phyloP scores from a whole-genome alignment of 2,329 filamentous ascomycete species.

The Erysiphe pulchra region DNA sequence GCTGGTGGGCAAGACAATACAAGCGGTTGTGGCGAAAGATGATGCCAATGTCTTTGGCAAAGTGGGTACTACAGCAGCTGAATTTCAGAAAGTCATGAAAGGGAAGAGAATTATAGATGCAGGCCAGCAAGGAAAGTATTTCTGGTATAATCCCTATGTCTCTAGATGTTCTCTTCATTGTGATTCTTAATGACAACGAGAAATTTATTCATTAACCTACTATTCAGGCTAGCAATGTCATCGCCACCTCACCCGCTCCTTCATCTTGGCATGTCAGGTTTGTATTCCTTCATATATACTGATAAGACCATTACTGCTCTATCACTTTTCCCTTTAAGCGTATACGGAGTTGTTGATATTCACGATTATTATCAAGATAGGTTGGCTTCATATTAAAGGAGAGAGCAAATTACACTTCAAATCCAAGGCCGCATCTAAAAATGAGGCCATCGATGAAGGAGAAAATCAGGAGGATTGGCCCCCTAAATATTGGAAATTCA shows the following conservation, averaged over 20 bases:
- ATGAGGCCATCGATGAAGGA: constrained; percentile 17
- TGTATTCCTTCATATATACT: constrained; percentile 2
- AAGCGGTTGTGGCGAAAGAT: constrained; percentile 42
- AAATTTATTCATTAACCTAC: not conserved
- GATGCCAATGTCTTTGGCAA: constrained; percentile 80
- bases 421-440: constrained; percentile 18
- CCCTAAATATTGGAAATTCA: constrained; percentile 72
- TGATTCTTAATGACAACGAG: not conserved
- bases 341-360: too few relatives aligned
- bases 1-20: constrained; percentile 62
- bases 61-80: constrained; percentile 51
- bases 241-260: constrained; percentile 64
- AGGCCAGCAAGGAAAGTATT: constrained; percentile 87
- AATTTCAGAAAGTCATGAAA: constrained; percentile 46
- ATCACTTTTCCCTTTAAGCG: too few relatives aligned
- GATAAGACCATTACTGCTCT: not conserved
- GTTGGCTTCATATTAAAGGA: constrained; percentile 73
- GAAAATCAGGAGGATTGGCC: constrained; percentile 39
- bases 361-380: constrained; percentile 1
- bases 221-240: constrained; percentile 37
- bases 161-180: too few relatives aligned
- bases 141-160: constrained; percentile 30
- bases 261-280: constrained; percentile 54
- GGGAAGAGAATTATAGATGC: constrained; percentile 47
- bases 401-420: constrained; percentile 63